Evolutionary conservation across 306 rosid genomes (phyloP).

Genomic region (Trichosanthes truncata): DNA sequence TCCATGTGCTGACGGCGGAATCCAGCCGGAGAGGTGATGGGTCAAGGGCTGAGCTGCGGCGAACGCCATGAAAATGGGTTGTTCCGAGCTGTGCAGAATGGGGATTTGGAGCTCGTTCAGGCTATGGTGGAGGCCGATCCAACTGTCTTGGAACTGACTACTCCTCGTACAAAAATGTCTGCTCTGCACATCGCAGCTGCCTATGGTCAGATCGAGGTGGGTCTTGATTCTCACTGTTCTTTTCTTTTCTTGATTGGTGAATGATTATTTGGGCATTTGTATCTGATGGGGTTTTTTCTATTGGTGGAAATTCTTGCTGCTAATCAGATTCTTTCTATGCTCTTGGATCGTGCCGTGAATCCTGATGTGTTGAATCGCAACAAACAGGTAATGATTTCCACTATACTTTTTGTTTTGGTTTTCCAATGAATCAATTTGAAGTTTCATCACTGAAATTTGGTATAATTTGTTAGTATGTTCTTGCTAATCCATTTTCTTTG

Average conservation of each 20-base stretch:
- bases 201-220: conserved; percentile 74
- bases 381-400: conserved; percentile 42
- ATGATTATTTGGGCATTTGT: not conserved
- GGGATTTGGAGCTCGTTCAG: conserved; percentile 42
- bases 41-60: conserved; percentile 65
- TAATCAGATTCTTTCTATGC: conserved; percentile 51
- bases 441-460: not conserved
- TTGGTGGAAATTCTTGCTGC: conserved; percentile 2
- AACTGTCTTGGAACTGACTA: conserved; percentile 27
- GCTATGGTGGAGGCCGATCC: conserved; percentile 39
- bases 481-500: not conserved
- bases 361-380: conserved; percentile 60
- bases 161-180: conserved; percentile 36
- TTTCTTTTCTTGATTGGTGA: not conserved
- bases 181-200: conserved; percentile 73
- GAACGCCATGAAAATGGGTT: conserved; percentile 31
- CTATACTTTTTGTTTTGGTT: not conserved
- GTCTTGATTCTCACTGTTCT: not conserved
- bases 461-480: not conserved
- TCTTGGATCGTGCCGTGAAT: conserved; percentile 43
- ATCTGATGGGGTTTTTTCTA: conserved; percentile 4
- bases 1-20: conserved; percentile 13
- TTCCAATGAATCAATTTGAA: not conserved
- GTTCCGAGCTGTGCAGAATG: conserved; percentile 47
- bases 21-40: conserved; percentile 41